Conservation (phyloP, 305 asterid genomes). For the Rubia peregrina region DNA sequence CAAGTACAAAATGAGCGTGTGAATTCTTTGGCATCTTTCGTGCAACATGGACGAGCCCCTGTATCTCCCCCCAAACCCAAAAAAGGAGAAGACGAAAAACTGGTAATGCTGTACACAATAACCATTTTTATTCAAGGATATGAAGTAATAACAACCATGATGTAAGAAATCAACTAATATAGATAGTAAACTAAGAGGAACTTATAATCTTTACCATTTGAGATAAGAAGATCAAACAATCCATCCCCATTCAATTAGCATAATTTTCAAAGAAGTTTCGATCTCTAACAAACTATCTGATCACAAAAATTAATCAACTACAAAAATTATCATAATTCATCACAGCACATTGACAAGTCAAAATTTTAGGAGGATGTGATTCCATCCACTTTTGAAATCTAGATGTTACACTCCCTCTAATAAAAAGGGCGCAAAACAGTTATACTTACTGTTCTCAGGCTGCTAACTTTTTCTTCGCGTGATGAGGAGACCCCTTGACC, state of each 20-base stretch:
- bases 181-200: background rate
- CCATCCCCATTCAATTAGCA: background rate
- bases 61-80: conserved; percentile 17
- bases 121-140: background rate
- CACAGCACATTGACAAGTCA: background rate
- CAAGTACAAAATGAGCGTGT: conserved; percentile 94
- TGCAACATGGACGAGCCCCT: conserved; percentile 95
- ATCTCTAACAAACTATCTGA: background rate
- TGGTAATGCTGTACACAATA: conserved; percentile 18
- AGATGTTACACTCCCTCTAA: background rate
- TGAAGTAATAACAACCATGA: background rate
- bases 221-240: background rate
- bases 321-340: background rate
- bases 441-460: conserved; percentile 84
- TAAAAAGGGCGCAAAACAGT: background rate
- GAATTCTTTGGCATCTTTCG: conserved; percentile 95
- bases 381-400: background rate
- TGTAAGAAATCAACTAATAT: background rate
- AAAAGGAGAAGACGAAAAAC: conserved; percentile 8
- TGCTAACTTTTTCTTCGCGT: conserved; percentile 99
- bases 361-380: background rate
- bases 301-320: background rate
- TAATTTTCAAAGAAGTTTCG: background rate
- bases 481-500: conserved; percentile 60
- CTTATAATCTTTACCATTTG: background rate